phyloP scores from a whole-genome alignment of 345 rosid genomes.

The Zanthoxylum bungeanum region DNA sequence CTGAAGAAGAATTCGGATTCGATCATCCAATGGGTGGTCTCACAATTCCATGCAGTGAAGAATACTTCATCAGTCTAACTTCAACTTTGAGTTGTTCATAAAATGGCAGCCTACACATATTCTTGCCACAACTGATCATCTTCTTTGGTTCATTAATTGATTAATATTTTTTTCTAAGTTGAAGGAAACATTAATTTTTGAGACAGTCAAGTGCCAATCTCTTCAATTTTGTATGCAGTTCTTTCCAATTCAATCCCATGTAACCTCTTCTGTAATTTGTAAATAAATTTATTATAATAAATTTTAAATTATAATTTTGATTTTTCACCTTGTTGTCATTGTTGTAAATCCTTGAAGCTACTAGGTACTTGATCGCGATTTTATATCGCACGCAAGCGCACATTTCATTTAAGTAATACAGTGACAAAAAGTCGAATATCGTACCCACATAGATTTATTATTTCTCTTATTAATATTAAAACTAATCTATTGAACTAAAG shows the following conservation, averaged over 20 bases:
- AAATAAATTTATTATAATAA: constrained; percentile 4
- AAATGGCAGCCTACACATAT: background rate
- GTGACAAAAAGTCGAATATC: no score
- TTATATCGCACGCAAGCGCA: no score
- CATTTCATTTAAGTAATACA: no score
- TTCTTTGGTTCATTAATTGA: background rate
- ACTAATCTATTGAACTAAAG: no score
- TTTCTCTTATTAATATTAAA: no score
- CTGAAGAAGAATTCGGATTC: constrained; percentile 80
- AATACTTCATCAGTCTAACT: constrained; percentile 47
- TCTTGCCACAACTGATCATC: background rate
- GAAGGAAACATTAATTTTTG: background rate
- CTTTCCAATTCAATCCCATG: constrained; percentile 1
- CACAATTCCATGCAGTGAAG: constrained; percentile 77
- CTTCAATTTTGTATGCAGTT: constrained; percentile 21
- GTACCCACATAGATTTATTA: no score
- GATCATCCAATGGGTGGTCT: constrained; percentile 77
- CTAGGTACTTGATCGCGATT: background rate
- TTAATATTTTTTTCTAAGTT: background rate
- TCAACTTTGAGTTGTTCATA: constrained; percentile 39
- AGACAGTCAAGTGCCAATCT: constrained; percentile 7
- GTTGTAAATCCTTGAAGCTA: background rate
- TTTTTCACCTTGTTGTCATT: background rate
- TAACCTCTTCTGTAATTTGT: constrained; percentile 14
- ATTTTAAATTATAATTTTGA: background rate